Base-by-base conservation (phyloP, 78 protist species). In the Planoprotostelium fungivorum region DNA sequence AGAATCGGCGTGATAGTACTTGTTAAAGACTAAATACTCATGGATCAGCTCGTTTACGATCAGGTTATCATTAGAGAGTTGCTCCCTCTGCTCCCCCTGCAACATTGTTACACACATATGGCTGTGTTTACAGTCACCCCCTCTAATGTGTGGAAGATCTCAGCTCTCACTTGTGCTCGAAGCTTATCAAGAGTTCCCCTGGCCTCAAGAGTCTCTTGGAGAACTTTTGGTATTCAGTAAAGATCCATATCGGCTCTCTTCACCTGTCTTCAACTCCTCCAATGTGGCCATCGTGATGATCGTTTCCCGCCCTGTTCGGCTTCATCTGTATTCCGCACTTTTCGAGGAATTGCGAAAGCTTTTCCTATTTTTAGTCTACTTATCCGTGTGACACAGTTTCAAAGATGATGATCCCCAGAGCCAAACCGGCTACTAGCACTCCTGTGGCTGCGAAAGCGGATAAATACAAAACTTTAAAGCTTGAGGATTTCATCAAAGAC, bases 401-500 rank as follows among this genome's bases (percentile, higher is more conserved):
- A 5, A 51, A 51, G 73, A 51, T 51, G 73, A 51, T 51, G 31
- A 51, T 51, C 73, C 31, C 31, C 16, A 51, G 73, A 51, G 73
- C 73, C 73, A 51, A 51, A 51, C 73, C 73, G 73, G 73, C 73
- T 25, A 16, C 73, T 16, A 51, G 73, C 16, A 16, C 73, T 51
- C 16, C 73, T 16, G 5, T 16, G 31, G 5, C 73, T 51, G 73
- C 73, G 16, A 16, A 16, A 34, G 37, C 37, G 86, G 37, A 88
- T 51, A 86, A 86, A 34, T 35, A 88, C 39, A 87, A 85, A 29
- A 0, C 10, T 37, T 89, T 87, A 73, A 88, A 87, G 37, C 37
- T 92, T 29, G 90, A 92, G 37, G 83, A 39, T 35, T 90, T 51
- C 35, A 31, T 86, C 34, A 28, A 35, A n/a, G 5, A 87, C 31